phyloP scores from a whole-genome alignment of 1,284 basidiomycete genomes.

The Microbotryum intermedium region DNA sequence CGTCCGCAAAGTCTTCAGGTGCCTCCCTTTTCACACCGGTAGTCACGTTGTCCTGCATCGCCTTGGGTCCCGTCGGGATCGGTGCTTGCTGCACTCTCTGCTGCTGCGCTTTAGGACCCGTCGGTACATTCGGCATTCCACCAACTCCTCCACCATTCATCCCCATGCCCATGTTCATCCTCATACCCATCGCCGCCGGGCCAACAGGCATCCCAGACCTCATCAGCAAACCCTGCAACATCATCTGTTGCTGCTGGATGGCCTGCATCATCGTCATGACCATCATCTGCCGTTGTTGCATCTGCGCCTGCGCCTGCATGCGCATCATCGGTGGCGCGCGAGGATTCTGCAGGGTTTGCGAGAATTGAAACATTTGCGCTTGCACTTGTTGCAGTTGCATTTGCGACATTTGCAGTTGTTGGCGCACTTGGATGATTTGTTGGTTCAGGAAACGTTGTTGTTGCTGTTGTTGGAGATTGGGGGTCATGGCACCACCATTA shows the following conservation, averaged over 20 bases:
- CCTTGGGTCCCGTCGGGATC: neutral
- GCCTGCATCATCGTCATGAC: constrained; percentile 12
- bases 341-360: constrained; percentile 29
- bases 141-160: neutral
- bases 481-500: neutral
- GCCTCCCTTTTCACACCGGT: neutral
- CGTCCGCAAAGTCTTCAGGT: neutral
- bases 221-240: neutral
- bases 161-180: constrained; percentile 10
- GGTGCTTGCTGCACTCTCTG: neutral
- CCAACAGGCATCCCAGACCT: neutral
- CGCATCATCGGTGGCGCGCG: constrained; percentile 41
- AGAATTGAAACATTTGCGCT: constrained; percentile 24
- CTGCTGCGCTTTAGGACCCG: neutral
- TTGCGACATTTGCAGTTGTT: constrained; percentile 8
- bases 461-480: neutral
- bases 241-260: constrained; percentile 7
- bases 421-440: constrained; percentile 8
- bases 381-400: constrained; percentile 43
- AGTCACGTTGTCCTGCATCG: neutral
- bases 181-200: constrained; percentile 7
- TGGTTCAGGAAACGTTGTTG: neutral
- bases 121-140: neutral
- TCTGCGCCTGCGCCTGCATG: constrained; percentile 46
- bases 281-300: constrained; percentile 31